Conservation (phyloP, 345 rosid species). For the Syzygium aromaticum region DNA sequence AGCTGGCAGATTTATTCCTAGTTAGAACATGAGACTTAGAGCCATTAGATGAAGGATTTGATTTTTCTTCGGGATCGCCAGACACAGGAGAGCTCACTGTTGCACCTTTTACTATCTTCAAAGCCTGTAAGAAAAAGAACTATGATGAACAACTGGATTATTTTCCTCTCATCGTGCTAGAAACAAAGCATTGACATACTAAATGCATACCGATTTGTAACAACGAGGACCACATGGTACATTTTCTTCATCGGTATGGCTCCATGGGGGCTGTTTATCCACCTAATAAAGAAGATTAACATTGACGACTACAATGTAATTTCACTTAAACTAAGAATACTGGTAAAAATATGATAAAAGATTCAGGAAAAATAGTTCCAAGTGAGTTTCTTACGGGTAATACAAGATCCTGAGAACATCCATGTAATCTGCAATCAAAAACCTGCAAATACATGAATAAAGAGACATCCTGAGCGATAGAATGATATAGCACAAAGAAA, state of each 20-base stretch:
- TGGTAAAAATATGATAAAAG: not conserved
- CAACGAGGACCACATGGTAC: constrained; percentile 72
- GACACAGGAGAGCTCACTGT: constrained; percentile 18
- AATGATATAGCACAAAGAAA: not conserved
- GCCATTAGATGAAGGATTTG: constrained; percentile 47
- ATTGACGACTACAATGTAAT: not conserved
- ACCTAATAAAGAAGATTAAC: constrained; percentile 30
- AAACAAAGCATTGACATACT: not conserved
- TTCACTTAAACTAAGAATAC: not conserved
- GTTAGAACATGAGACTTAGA: constrained; percentile 25
- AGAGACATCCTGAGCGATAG: not conserved
- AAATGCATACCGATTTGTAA: constrained; percentile 49
- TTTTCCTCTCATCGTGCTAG: not conserved
- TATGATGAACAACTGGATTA: not conserved
- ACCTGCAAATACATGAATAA: constrained; percentile 44
- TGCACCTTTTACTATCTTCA: constrained; percentile 42
- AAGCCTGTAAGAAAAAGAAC: constrained; percentile 33
- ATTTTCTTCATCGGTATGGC: constrained; percentile 53
- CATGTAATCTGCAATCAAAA: constrained; percentile 96
- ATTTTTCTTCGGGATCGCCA: constrained; percentile 41
- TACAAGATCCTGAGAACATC: constrained; percentile 98
- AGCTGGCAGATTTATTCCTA: constrained; percentile 46
- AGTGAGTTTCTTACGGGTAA: constrained; percentile 67
- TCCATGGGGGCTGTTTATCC: constrained; percentile 74
- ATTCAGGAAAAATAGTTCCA: constrained; percentile 9